Conservation (phyloP, 1,139 yeast genomes). For the Scheffersomyces insectosa region DNA sequence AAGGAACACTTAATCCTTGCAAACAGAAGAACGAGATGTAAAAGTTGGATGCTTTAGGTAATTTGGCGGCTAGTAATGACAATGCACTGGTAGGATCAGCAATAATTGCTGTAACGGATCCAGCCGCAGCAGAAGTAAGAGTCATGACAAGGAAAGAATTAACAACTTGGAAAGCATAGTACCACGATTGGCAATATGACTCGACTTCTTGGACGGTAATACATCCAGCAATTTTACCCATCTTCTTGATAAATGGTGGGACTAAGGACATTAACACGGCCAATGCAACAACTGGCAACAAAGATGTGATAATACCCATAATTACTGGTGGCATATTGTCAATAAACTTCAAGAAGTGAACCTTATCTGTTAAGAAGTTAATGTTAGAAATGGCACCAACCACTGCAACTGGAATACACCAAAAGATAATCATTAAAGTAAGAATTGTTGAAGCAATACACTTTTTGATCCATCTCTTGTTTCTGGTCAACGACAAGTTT, state of each 20-base stretch:
- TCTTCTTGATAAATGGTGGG: conserved; percentile 67
- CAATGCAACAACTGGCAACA: conserved; percentile 69
- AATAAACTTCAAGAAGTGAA: conserved; percentile 65
- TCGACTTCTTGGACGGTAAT: conserved; percentile 74
- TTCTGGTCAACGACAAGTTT: conserved; percentile 53
- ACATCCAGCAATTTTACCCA: conserved; percentile 74
- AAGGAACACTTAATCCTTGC: conserved; percentile 43
- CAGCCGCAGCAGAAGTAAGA: conserved; percentile 72
- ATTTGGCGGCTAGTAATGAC: conserved; percentile 54
- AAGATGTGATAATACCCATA: conserved; percentile 71
- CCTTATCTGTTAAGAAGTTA: conserved; percentile 58
- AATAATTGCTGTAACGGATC: conserved; percentile 60
- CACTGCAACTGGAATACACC: conserved; percentile 88
- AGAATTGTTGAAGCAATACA: conserved; percentile 44
- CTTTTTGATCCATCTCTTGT: conserved; percentile 42
- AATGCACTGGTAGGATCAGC: conserved; percentile 56
- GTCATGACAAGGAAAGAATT: conserved; percentile 84
- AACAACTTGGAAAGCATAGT: conserved; percentile 84
- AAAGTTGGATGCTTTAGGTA: conserved; percentile 75
- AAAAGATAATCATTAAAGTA: conserved; percentile 61
- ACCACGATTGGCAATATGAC: conserved; percentile 81
- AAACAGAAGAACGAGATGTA: conserved; percentile 54
- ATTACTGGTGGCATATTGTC: conserved; percentile 58
- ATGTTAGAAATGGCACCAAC: conserved; percentile 79
- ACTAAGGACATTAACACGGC: conserved; percentile 71